Base-by-base conservation (phyloP, 2,329 filamentous ascomycete genomes). In the Chalaropsis ovoidea region DNA sequence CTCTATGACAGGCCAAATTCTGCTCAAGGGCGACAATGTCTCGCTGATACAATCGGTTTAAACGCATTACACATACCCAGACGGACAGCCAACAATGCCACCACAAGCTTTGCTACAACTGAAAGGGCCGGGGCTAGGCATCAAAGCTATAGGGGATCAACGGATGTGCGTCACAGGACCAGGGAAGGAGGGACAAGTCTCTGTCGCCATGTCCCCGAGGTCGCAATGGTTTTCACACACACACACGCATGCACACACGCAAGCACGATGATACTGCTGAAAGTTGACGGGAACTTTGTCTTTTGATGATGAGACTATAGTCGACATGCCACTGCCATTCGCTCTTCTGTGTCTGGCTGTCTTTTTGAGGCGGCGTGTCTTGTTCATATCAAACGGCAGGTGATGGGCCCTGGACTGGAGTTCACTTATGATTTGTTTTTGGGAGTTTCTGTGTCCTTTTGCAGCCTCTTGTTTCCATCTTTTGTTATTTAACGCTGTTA, bases 21-120 rank as follows among this genome's bases (percentile, higher is more conserved):
- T 95, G 69, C 82, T 95, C 70, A 94, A 94, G 78, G 89, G 89
- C 71, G 90, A 94, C 78, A 94, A 93, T 72, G 89, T 95, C 62
- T 89, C 89, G 42, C 79, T 95, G 70, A 92, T 94, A 70, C 89
- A 88, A 61, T 67, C 66, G 35, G 43, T 67, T 64, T 67, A 67
- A 62, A 65, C 31, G n/a, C 22, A 42, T 31, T 64, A 41, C 52
- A 39, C 24, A 8, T 41, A 35, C 58, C 39, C n/a, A 42, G 43
- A 61, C 45, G 54, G 11, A 45, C 61, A 47, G 61, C 31, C 61
- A 45, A 62, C 39, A 47, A 35, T 39, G 43, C 43, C 19, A 27
- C 17, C 5, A n/a, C 8, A 35, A 39, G 24, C 61, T 47, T 43
- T 62, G 22, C 31, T 24, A 49, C 43, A 22, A 62, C 19, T 24